Evolutionary conservation across 1,284 basidiomycete genomes (phyloP).

Genomic region (Uromyces viciae-fabae): DNA sequence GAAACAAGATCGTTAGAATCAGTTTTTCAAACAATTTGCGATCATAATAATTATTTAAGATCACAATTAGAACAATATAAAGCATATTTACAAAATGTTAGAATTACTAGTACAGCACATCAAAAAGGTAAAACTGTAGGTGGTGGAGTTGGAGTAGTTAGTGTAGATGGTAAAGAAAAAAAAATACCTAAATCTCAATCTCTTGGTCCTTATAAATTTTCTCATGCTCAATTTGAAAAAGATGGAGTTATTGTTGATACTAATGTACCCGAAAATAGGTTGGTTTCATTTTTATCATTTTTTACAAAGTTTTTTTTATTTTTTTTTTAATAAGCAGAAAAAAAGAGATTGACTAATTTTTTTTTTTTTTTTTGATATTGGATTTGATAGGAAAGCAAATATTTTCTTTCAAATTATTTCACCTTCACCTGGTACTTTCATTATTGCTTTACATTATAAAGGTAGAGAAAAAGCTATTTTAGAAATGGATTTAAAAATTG

Average conservation of each 20-base stretch:
- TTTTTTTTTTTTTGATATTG: background rate
- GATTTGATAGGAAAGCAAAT: slow-evolving; percentile 71
- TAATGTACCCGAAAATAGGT: slow-evolving; percentile 96
- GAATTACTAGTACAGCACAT: slow-evolving; percentile 64
- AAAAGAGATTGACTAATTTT: background rate
- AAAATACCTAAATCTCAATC: slow-evolving; percentile 75
- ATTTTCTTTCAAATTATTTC: slow-evolving; percentile 99
- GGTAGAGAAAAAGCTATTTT: slow-evolving; percentile 98
- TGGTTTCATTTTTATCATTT: slow-evolving; percentile 52
- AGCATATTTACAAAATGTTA: slow-evolving; percentile 95
- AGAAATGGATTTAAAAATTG: slow-evolving; percentile 99
- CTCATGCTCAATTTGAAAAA: slow-evolving; percentile 95
- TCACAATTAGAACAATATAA: slow-evolving; percentile 98
- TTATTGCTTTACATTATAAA: slow-evolving; percentile 97
- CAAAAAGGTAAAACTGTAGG: slow-evolving; percentile 70
- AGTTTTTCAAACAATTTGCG: slow-evolving; percentile 97
- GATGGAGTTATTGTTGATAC: slow-evolving; percentile 99
- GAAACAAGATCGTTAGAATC: slow-evolving; percentile 89
- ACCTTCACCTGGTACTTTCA: slow-evolving; percentile 94
- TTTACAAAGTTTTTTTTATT: background rate
- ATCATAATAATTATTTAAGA: slow-evolving; percentile 96
- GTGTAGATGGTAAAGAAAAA: slow-evolving; percentile 94
- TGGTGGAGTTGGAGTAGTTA: slow-evolving; percentile 85
- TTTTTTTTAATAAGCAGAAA: background rate
- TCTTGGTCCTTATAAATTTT: slow-evolving; percentile 92